A percentile compares a stretch with the other conserved stretches of the same genome.
These are phyloP conservation scores for Cladophialophora chaetospira DNA, from an alignment of 2,329 filamentous ascomycete genomes.

Conservation along the genomic window DNA sequence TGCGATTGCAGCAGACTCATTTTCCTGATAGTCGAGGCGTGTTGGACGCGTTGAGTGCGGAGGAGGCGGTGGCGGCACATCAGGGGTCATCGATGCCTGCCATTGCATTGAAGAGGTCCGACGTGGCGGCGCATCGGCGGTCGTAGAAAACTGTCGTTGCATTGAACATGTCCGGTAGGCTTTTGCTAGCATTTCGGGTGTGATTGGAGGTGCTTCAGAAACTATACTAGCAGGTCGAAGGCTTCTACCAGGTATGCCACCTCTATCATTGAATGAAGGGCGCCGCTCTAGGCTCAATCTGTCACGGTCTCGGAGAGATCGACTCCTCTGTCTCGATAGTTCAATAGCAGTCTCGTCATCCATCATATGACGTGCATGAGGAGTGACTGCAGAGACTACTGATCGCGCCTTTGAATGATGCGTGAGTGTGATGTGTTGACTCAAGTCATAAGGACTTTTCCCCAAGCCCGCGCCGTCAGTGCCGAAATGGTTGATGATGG, in stretches of 20 bases:
- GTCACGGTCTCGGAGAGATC: conserved; percentile 22
- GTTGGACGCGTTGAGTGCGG: conserved; percentile 29
- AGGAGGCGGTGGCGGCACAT: conserved; percentile 26
- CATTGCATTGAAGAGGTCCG: conserved; percentile 25
- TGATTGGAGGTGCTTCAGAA: conserved; percentile 30
- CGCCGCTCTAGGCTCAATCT: conserved; percentile 6
- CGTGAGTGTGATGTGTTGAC: conserved; percentile 10
- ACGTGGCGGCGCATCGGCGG: conserved; percentile 17
- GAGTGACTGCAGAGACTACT: conserved; percentile 5
- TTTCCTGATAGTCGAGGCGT: conserved; percentile 24
- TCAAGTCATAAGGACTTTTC: conserved; percentile 28
- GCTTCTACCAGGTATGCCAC: conserved; percentile 30
- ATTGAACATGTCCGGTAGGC: conserved; percentile 23
- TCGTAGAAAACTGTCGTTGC: conserved; percentile 16
- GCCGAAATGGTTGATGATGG: conserved; percentile 28
- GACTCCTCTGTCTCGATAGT: conserved; percentile 23
- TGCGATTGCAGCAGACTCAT: conserved; percentile 13
- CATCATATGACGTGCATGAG: conserved; percentile 28
- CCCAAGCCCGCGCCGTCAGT: conserved; percentile 25
- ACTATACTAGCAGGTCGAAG: conserved; percentile 25
- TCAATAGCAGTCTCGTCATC: conserved; percentile 29
- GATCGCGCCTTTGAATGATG: conserved; percentile 2
- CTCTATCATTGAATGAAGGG: conserved; percentile 31
- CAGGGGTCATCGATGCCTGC: conserved; percentile 8
- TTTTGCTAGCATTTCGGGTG: conserved; percentile 26